These are phyloP conservation scores for Dichotomocladium elegans DNA, from an alignment of 371 early-diverging fungal species.

Conservation along the genomic window DNA sequence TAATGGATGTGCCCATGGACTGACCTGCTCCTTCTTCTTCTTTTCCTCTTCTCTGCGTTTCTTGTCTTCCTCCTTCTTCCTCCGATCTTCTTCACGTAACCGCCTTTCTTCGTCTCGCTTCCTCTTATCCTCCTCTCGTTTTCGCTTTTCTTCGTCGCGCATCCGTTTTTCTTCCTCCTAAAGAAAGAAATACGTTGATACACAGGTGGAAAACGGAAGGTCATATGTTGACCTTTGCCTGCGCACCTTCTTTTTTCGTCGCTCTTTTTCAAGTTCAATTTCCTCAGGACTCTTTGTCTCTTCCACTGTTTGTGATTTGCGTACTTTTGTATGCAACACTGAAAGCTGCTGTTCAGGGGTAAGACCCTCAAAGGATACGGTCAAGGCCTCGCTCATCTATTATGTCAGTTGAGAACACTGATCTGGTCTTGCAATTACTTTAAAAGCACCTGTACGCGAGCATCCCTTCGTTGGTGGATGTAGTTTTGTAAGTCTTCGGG, in stretches of 20 bases:
- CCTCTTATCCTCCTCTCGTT: conserved; percentile 10
- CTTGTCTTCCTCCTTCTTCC: conserved; percentile 32
- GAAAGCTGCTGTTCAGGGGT: conserved; percentile 14
- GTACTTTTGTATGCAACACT: conserved; percentile 11
- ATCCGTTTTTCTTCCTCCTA: conserved; percentile 14
- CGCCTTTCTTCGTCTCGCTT: conserved; percentile 22
- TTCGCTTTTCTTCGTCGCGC: conserved; percentile 12
- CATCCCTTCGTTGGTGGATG: conserved; percentile 19
- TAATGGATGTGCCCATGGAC: not conserved
- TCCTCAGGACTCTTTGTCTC: conserved; percentile 13
- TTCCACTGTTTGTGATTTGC: conserved; percentile 12
- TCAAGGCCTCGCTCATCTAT: conserved; percentile 20
- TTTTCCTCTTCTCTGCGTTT: conserved; percentile 37
- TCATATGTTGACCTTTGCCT: not conserved
- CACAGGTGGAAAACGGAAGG: not conserved
- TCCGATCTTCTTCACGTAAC: conserved; percentile 39
- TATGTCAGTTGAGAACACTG: not conserved
- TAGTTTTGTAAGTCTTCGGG: conserved; percentile 28
- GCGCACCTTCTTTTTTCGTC: conserved; percentile 15
- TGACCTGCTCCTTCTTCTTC: conserved; percentile 38
- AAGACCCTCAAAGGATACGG: conserved; percentile 5
- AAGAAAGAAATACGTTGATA: not conserved
- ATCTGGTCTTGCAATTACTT: not conserved
- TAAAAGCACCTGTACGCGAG: conserved; percentile 16
- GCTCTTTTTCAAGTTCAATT: conserved; percentile 18